A percentile compares a stretch with the other conserved stretches of the same genome.
phyloP scores from a whole-genome alignment of 2,329 filamentous ascomycete genomes.

The Penicillium sp. region DNA sequence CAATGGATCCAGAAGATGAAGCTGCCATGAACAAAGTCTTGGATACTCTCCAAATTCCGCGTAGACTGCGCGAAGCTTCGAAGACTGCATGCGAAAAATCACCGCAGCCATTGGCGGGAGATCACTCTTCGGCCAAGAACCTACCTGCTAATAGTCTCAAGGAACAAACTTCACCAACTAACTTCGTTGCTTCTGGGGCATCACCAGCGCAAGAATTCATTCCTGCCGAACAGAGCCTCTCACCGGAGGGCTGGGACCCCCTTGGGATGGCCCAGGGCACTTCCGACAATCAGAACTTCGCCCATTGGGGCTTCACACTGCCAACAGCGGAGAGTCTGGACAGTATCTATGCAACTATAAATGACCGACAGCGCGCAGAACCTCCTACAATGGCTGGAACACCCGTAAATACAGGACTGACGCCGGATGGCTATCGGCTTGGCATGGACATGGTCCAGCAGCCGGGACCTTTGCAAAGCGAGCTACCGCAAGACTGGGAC shows the following conservation, averaged over 20 bases:
- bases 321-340: constrained; percentile 38
- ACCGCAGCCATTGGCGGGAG: background rate
- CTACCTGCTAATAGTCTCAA: constrained; percentile 11
- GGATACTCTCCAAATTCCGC: constrained; percentile 37
- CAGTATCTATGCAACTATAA: constrained; percentile 35
- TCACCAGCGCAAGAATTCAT: constrained; percentile 15
- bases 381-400: constrained; percentile 1
- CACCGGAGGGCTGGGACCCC: constrained; percentile 18
- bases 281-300: constrained; percentile 24
- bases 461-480: constrained; percentile 21
- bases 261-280: constrained; percentile 23
- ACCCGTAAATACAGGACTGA: constrained; percentile 24
- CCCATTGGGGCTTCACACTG: constrained; percentile 36
- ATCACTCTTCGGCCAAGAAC: constrained; percentile 15
- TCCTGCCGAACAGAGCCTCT: constrained; percentile 12
- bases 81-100: background rate
- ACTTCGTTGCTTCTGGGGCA: constrained; percentile 4
- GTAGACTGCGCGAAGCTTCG: constrained; percentile 20
- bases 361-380: constrained; percentile 9
- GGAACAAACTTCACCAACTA: constrained; percentile 9
- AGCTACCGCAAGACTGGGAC: constrained; percentile 22
- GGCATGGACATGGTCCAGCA: constrained; percentile 30
- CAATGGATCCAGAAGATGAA: constrained; percentile 40
- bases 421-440: constrained; percentile 27
- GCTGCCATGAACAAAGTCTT: constrained; percentile 38